A percentile compares a stretch with the other conserved stretches of the same genome.
These are phyloP conservation scores for Phytophthora foliorum DNA, from an alignment of 352 stramenopile genomes.

Conservation along the genomic window DNA sequence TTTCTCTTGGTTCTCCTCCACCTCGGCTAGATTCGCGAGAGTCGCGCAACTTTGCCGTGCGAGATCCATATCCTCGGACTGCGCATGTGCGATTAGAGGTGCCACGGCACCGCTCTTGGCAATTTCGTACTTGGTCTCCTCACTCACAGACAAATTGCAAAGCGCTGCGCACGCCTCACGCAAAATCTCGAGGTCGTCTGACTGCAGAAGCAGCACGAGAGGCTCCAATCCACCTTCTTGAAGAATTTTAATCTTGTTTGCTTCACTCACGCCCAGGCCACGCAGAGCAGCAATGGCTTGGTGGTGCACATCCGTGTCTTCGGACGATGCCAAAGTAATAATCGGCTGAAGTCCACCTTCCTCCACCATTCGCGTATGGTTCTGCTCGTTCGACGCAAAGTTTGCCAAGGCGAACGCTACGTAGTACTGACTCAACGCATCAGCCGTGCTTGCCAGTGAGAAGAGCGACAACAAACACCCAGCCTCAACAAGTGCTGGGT, in stretches of 20 bases:
- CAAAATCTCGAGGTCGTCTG: slow-evolving; percentile 94
- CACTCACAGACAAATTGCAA: slow-evolving; percentile 95
- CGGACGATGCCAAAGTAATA: slow-evolving; percentile 93
- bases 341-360: slow-evolving; percentile 96
- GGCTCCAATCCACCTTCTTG: slow-evolving; percentile 97
- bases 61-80: slow-evolving; percentile 95
- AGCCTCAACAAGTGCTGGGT: slow-evolving; percentile 93
- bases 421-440: slow-evolving; percentile 96
- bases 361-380: slow-evolving; percentile 95
- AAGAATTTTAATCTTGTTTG: slow-evolving; percentile 97
- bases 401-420: slow-evolving; percentile 96
- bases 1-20: slow-evolving; percentile 96
- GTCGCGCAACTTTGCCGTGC: slow-evolving; percentile 92
- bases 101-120: slow-evolving; percentile 93
- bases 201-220: slow-evolving; percentile 91
- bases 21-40: slow-evolving; percentile 95
- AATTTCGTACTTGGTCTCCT: slow-evolving; percentile 98
- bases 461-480: slow-evolving; percentile 94
- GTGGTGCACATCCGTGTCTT: slow-evolving; percentile 95
- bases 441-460: slow-evolving; percentile 93
- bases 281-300: slow-evolving; percentile 95
- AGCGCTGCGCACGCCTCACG: slow-evolving; percentile 94
- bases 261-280: slow-evolving; percentile 91
- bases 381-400: slow-evolving; percentile 93
- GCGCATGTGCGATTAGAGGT: slow-evolving; percentile 91